A percentile compares a stretch with the other conserved stretches of the same genome.
Evolutionary conservation across 352 stramenopile genomes (phyloP).

Genomic region (Globisporangium cylindrosporum): DNA sequence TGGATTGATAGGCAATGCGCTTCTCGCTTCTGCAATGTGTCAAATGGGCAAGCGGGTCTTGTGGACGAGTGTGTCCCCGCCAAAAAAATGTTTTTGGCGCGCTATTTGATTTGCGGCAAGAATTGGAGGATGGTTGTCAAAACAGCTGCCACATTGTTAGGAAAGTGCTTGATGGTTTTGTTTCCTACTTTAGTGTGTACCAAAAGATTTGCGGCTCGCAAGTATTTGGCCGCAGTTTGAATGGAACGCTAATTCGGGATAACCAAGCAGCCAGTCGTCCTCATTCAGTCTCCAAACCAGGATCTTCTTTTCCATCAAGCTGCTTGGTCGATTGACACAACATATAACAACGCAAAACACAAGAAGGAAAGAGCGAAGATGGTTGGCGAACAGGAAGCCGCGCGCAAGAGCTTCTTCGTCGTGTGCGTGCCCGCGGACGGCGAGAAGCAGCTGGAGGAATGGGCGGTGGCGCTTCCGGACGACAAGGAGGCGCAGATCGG

Average conservation of each 20-base stretch:
- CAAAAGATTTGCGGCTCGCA: neutral
- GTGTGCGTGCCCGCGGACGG: constrained; percentile 67
- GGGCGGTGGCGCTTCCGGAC: constrained; percentile 53
- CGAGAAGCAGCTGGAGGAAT: constrained; percentile 61
- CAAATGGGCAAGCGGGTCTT: constrained; percentile 10
- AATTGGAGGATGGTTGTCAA: constrained; percentile 1
- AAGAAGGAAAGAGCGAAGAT: constrained; percentile 21
- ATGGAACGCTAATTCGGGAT: too few species aligned
- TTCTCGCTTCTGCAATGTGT: constrained; percentile 1
- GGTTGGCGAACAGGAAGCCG: constrained; percentile 50
- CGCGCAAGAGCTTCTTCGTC: constrained; percentile 64
- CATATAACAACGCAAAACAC: neutral
- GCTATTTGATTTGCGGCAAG: constrained; percentile 5
- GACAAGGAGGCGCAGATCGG: constrained; percentile 80
- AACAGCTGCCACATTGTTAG: neutral
- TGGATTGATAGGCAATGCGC: neutral
- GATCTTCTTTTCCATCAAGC: neutral
- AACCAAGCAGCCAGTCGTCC: neutral
- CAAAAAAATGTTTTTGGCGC: constrained; percentile 8
- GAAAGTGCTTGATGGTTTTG: too few species aligned
- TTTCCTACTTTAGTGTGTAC: neutral
- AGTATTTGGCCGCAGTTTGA: too few species aligned
- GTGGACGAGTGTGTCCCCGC: constrained; percentile 1
- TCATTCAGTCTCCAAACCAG: neutral
- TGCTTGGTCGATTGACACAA: neutral